Conservation (phyloP, 176 grass and related monocot genomes). For the Oryza longistaminata region DNA sequence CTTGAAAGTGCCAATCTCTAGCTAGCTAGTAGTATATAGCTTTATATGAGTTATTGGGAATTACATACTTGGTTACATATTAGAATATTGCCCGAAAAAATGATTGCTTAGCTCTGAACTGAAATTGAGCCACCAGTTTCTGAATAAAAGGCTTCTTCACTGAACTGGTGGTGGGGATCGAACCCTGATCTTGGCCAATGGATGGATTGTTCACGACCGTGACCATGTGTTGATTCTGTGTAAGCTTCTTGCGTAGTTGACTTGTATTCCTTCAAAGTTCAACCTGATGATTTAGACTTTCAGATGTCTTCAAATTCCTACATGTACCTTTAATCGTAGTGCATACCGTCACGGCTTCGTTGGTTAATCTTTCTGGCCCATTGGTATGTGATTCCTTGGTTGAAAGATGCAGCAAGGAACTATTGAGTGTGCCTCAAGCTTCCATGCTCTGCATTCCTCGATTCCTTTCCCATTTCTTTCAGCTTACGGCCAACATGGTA, state of each 20-base stretch:
- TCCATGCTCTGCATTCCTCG: background rate
- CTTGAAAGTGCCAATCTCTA: slow-evolving; percentile 26
- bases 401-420: slow-evolving; percentile 50
- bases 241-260: background rate
- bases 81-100: background rate
- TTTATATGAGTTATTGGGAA: background rate
- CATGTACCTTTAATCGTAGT: background rate
- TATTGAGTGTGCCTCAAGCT: slow-evolving; percentile 28
- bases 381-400: slow-evolving; percentile 17
- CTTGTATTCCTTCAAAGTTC: too few species aligned
- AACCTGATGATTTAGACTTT: background rate
- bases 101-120: background rate
- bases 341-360: too few species aligned
- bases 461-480: slow-evolving; percentile 16
- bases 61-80: background rate
- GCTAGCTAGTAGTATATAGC: background rate
- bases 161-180: background rate
- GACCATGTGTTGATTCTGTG: background rate
- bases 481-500: background rate
- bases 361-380: background rate
- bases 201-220: background rate
- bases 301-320: background rate
- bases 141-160: background rate
- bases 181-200: background rate
- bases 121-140: background rate